These are phyloP conservation scores for Boeremia exigua DNA, from an alignment of 2,329 filamentous ascomycete species.

Conservation along the genomic window DNA sequence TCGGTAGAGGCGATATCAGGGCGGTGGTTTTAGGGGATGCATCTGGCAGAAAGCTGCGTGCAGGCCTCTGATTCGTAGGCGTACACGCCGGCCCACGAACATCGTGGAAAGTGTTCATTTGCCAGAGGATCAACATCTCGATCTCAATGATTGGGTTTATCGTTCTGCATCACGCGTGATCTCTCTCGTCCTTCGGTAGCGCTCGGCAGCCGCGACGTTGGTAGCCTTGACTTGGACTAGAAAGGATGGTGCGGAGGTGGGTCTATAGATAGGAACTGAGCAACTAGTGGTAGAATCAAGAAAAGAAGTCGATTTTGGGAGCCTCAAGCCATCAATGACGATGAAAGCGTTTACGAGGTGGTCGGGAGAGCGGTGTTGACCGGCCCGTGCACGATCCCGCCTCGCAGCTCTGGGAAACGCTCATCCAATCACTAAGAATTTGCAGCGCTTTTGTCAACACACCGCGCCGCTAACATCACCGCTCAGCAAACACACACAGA, in stretches of 20 bases:
- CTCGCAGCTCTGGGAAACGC: neutral
- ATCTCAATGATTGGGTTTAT: too few relatives aligned
- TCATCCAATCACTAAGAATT: neutral
- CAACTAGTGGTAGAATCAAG: neutral
- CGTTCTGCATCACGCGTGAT: too few relatives aligned
- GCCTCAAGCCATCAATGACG: neutral
- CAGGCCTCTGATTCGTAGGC: too few relatives aligned
- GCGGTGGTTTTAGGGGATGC: too few relatives aligned
- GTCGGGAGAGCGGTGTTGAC: neutral
- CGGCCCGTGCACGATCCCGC: neutral
- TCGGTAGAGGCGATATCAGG: too few relatives aligned
- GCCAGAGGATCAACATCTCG: too few relatives aligned
- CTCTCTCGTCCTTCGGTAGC: neutral
- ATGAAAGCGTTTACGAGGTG: neutral
- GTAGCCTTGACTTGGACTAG: neutral
- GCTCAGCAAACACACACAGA: neutral
- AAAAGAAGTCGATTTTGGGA: neutral
- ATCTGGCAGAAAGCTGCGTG: too few relatives aligned
- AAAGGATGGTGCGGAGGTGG: neutral
- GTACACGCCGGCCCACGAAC: too few relatives aligned
- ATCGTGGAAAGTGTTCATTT: too few relatives aligned
- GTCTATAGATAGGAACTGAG: neutral
- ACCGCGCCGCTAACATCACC: constrained; percentile 10
- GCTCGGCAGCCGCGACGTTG: neutral
- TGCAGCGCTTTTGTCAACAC: constrained; percentile 3